phyloP scores from a whole-genome alignment of 1,284 basidiomycete species.

The Mycena citricolor region DNA sequence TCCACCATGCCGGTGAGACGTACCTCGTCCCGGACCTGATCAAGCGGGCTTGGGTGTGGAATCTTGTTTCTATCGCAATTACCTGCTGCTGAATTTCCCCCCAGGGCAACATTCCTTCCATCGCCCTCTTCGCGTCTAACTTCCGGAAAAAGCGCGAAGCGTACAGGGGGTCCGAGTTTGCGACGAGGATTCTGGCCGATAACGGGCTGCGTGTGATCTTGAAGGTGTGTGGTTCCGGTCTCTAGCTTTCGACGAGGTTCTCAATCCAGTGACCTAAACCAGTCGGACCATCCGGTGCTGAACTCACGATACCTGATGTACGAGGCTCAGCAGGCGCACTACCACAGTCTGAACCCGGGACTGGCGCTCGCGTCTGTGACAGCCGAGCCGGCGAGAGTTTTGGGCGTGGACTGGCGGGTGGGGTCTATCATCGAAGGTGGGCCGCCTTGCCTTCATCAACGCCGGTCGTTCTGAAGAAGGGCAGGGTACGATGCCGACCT shows the following conservation, averaged over 20 bases:
- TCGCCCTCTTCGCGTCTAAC: slow-evolving; percentile 73
- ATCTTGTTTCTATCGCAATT: slow-evolving; percentile 18
- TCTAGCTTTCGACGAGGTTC: background rate
- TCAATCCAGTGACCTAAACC: background rate
- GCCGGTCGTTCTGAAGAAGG: background rate
- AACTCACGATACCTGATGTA: slow-evolving; percentile 70
- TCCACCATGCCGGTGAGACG: slow-evolving; percentile 82
- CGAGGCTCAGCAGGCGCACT: slow-evolving; percentile 77
- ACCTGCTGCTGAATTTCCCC: background rate
- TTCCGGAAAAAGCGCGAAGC: slow-evolving; percentile 76
- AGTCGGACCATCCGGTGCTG: slow-evolving; percentile 60
- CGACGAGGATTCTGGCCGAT: slow-evolving; percentile 74
- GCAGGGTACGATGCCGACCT: slow-evolving; percentile 28
- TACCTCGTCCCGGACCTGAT: slow-evolving; percentile 76
- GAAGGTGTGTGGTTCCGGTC: slow-evolving; percentile 49
- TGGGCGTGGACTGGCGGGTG: slow-evolving; percentile 12
- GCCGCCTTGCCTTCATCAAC: background rate
- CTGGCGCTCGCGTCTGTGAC: slow-evolving; percentile 64
- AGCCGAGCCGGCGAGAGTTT: slow-evolving; percentile 21
- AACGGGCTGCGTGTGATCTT: slow-evolving; percentile 75
- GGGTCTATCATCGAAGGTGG: slow-evolving; percentile 10
- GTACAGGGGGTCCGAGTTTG: slow-evolving; percentile 83
- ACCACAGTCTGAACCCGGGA: slow-evolving; percentile 51
- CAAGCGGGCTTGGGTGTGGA: slow-evolving; percentile 64
- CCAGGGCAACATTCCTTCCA: slow-evolving; percentile 55